A percentile compares a stretch with the other conserved stretches of the same genome.
These are phyloP conservation scores for Pugionium dolabratum DNA, from an alignment of 345 rosid genomes.

Conservation along the genomic window DNA sequence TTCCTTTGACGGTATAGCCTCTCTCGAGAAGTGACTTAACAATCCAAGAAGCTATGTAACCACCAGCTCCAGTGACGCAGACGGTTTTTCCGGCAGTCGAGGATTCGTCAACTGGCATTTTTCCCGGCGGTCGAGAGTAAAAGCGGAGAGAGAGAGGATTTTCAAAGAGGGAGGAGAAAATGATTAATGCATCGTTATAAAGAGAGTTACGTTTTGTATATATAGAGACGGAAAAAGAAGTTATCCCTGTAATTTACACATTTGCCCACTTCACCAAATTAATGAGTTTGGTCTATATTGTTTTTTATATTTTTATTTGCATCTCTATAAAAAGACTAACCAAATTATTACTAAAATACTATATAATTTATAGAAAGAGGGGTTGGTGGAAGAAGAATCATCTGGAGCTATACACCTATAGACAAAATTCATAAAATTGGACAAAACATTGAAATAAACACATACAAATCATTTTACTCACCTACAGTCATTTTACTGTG, in stretches of 20 bases:
- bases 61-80: conserved; percentile 98
- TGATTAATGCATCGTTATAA: not conserved
- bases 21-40: conserved; percentile 75
- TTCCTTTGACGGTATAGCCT: conserved; percentile 84
- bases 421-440: not conserved
- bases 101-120: conserved; percentile 50
- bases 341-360: not conserved
- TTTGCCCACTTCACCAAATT: conserved; percentile 28
- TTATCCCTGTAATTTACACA: not conserved
- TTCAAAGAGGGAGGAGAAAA: not conserved
- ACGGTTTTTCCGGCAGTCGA: conserved; percentile 56
- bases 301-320: conserved; percentile 3
- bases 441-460: not conserved
- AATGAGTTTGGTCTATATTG: conserved; percentile 5
- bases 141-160: too few relatives aligned
- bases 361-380: not conserved
- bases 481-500: conserved; percentile 18
- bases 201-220: conserved; percentile 7
- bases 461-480: conserved; percentile 13
- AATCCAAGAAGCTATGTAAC: conserved; percentile 96
- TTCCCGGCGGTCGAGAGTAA: not conserved
- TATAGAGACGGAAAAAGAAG: conserved; percentile 10
- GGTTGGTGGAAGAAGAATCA: conserved; percentile 33
- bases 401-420: conserved; percentile 7
- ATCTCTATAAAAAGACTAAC: not conserved